These are phyloP conservation scores for Talaromyces islandicus DNA, from an alignment of 2,329 filamentous ascomycete species.

Conservation along the genomic window DNA sequence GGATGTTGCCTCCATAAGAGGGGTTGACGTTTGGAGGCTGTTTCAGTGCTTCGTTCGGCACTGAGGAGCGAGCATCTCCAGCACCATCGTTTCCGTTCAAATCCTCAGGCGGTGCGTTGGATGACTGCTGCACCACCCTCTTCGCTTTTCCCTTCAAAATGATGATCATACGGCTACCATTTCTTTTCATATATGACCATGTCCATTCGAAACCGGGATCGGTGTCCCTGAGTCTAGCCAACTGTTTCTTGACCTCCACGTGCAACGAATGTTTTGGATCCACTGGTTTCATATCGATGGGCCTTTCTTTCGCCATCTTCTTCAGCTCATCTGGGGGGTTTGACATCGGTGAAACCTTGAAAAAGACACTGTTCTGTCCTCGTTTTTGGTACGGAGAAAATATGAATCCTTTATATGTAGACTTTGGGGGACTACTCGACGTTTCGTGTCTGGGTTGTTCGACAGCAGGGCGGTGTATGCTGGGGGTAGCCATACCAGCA, in stretches of 20 bases:
- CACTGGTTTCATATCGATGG: constrained; percentile 17
- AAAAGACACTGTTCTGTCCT: no score
- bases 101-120: not conserved
- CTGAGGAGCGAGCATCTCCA: not conserved
- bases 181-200: constrained; percentile 31
- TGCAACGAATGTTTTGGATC: not conserved
- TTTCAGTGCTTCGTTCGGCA: not conserved
- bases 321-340: not conserved
- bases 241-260: constrained; percentile 19
- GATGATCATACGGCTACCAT: not conserved
- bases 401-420: not conserved
- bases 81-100: not conserved
- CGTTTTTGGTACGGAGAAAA: not conserved
- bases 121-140: not conserved
- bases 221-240: constrained; percentile 30
- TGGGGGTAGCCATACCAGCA: no score
- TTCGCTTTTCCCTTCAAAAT: not conserved
- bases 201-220: constrained; percentile 30
- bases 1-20: not conserved
- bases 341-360: not conserved
- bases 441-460: not conserved
- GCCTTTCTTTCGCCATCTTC: constrained; percentile 6
- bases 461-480: not conserved
- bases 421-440: no score
- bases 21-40: not conserved